Evolutionary conservation across 495 filamentous ascomycete species (phyloP).

Genomic region (Penicillium malachiteum): DNA sequence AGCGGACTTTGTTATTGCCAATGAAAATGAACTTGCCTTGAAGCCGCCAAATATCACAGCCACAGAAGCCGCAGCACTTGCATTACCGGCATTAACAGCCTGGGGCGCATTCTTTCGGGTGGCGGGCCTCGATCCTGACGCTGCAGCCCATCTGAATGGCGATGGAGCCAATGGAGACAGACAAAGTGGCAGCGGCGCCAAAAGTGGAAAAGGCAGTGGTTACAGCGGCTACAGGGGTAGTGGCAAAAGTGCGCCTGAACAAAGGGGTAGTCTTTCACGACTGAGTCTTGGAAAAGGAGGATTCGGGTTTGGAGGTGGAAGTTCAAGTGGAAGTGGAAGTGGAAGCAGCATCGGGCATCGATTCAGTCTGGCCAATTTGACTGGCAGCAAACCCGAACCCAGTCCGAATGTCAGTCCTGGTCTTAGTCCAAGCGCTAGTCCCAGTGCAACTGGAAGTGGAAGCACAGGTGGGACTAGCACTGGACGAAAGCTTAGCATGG

Average conservation of each 20-base stretch:
- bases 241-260: background rate
- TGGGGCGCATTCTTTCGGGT: slow-evolving; percentile 61
- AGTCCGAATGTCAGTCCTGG: too few relatives aligned
- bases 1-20: slow-evolving; percentile 50
- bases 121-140: slow-evolving; percentile 34
- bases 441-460: background rate
- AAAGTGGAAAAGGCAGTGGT: background rate
- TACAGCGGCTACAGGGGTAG: background rate
- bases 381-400: background rate
- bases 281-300: background rate
- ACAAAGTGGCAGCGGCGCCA: background rate
- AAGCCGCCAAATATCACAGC: slow-evolving; percentile 49
- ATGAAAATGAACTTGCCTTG: slow-evolving; percentile 48
- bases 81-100: slow-evolving; percentile 53
- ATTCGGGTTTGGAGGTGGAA: background rate
- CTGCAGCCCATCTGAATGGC: background rate
- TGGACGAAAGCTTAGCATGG: slow-evolving; percentile 4
- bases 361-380: slow-evolving; percentile 1
- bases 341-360: slow-evolving; percentile 1
- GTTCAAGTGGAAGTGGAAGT: background rate
- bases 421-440: slow-evolving; percentile 1
- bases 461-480: background rate
- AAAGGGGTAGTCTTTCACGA: background rate
- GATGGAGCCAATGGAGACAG: slow-evolving; percentile 4
- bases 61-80: slow-evolving; percentile 52